Conservation (phyloP, 2,329 filamentous ascomycete genomes). For the Passalora sequoiae region DNA sequence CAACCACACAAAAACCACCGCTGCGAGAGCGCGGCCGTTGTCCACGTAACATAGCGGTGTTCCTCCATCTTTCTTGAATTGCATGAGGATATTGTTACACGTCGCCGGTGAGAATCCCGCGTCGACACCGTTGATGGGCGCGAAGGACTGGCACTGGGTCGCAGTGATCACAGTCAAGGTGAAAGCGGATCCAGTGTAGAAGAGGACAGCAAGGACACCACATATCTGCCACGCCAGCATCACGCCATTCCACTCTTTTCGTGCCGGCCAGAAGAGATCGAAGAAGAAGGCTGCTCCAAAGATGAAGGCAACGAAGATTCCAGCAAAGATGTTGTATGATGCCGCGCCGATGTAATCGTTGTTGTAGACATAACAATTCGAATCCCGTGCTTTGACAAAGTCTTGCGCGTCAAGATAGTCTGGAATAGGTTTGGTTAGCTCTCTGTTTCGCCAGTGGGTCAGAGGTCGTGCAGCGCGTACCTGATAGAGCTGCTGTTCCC, state of each 20-base stretch:
- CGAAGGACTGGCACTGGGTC: slow-evolving; percentile 43
- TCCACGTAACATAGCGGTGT: slow-evolving; percentile 44
- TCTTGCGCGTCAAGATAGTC: slow-evolving; percentile 54
- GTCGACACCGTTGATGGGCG: slow-evolving; percentile 33
- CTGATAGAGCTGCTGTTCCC: slow-evolving; percentile 51
- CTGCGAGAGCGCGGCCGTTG: slow-evolving; percentile 48
- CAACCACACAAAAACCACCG: slow-evolving; percentile 51
- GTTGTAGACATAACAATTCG: slow-evolving; percentile 46
- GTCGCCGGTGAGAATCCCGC: slow-evolving; percentile 12
- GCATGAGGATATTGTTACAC: slow-evolving; percentile 28
- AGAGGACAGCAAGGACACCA: slow-evolving; percentile 45
- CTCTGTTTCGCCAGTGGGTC: too few relatives aligned
- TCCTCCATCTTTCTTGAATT: slow-evolving; percentile 35
- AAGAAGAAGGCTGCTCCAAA: slow-evolving; percentile 59
- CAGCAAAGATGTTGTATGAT: slow-evolving; percentile 56
- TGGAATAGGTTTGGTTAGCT: too few relatives aligned
- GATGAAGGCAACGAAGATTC: slow-evolving; percentile 53
- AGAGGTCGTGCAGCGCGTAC: too few relatives aligned
- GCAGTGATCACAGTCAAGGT: slow-evolving; percentile 50
- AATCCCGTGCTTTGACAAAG: slow-evolving; percentile 39
- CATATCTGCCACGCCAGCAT: slow-evolving; percentile 52
- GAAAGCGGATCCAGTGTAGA: slow-evolving; percentile 46
- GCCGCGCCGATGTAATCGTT: slow-evolving; percentile 53
- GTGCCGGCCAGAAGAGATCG: slow-evolving; percentile 57
- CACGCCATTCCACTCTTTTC: slow-evolving; percentile 46